Evolutionary conservation across 176 grass and related monocot species (phyloP), one percentile per base, ranked within the genome.

Genomic region (Carex cristatella): DNA sequence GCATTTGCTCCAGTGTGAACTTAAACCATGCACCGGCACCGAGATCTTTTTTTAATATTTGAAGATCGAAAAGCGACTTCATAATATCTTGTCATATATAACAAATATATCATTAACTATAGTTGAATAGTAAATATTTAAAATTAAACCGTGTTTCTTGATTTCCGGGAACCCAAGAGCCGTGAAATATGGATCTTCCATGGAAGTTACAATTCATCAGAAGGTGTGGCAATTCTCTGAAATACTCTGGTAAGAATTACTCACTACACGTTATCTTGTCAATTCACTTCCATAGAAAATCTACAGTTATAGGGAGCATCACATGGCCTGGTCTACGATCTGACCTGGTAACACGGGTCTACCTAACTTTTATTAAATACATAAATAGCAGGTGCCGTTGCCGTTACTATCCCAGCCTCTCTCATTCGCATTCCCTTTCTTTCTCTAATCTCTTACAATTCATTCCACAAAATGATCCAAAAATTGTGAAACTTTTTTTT

Each of bases 291-390:
- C 65, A 37, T 7, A 68, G 1, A 1, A 68, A 37, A 68, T 68
- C 32, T 37, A 37, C 5, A 35, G 13, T 6, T 10, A 30, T 63
- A 10, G 31, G 4, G 66, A 55, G 16, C 1, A 81, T 82, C 58
- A 44, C 58, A 81, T 82, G 79, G 60, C 31, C 8, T 32, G 63
- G 81, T 69, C 61, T 67, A 69, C 5, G 5, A 35, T 28, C 61
- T 69, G 81, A 68, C 61, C 5, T 83, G 62, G 63, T 83, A 57
- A 16, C 61, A 83, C 81, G 18, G 81, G 81, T 83, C 62, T 57
- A 83, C 62, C 81, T 83, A 57, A 69, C 42, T 8, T 18, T 33
- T 40, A 40, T 0, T 33, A 66, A 83, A 51, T 62, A 19, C 55
- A 83, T 83, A 54, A 54, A 10, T 63, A 82, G 32, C 27, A 61